Evolutionary conservation across 768 basidiomycete species (phyloP).

Genomic region (Calvatia gigantea): DNA sequence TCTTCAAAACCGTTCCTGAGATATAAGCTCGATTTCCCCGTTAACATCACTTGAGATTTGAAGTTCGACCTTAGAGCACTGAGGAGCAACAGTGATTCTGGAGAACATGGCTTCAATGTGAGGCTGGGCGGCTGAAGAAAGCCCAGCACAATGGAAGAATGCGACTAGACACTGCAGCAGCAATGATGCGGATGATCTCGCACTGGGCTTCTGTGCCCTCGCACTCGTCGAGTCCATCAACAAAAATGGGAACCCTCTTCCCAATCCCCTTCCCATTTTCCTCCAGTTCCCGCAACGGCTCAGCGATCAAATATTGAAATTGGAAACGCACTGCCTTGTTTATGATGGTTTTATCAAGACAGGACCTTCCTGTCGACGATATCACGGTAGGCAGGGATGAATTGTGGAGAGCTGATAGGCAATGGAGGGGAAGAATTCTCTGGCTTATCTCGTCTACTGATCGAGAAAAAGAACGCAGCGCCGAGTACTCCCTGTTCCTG

Average conservation of each 20-base stretch:
- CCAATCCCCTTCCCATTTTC: not conserved
- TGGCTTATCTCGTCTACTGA: not conserved
- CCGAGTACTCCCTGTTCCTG: not conserved
- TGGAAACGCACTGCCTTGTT: not conserved
- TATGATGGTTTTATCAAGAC: not conserved
- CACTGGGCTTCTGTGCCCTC: not conserved
- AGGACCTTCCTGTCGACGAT: not conserved
- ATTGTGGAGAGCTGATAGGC: conserved; percentile 3
- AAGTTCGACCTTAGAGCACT: not conserved
- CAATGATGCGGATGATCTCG: not conserved
- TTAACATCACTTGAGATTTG: not conserved
- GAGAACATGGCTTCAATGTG: not conserved
- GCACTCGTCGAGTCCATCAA: conserved; percentile 2
- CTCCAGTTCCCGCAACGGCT: not conserved
- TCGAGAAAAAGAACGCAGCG: not conserved
- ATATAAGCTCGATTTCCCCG: conserved; percentile 7
- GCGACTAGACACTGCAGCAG: not conserved
- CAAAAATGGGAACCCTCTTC: not conserved
- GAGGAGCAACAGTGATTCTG: not conserved
- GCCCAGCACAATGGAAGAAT: not conserved
- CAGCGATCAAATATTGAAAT: not conserved
- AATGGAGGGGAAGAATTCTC: not conserved
- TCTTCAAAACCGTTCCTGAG: conserved; percentile 1
- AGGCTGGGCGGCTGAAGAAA: conserved; percentile 3
- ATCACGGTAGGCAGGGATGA: not conserved